These are phyloP conservation scores for Lentinus tigrinus DNA, from an alignment of 768 basidiomycete genomes.

Conservation along the genomic window DNA sequence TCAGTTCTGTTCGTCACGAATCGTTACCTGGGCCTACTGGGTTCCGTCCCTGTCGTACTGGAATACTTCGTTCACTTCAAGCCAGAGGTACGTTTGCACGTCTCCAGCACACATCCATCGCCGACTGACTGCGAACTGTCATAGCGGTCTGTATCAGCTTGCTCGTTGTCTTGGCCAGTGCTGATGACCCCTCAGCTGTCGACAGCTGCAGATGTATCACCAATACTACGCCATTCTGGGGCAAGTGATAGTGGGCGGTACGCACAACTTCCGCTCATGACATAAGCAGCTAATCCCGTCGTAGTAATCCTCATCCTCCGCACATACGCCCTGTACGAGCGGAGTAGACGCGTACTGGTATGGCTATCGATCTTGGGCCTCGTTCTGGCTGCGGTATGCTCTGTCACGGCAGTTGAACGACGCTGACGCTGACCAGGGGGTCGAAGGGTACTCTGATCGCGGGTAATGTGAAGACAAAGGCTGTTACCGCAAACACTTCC, in stretches of 20 bases:
- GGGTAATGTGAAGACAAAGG: background rate
- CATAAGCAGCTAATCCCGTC: too few relatives aligned
- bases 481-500: background rate
- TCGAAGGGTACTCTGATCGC: background rate
- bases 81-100: background rate
- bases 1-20: constrained; percentile 22
- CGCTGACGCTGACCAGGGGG: too few relatives aligned
- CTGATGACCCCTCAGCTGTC: background rate
- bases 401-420: too few relatives aligned
- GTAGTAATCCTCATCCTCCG: background rate
- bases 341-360: too few relatives aligned
- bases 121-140: background rate
- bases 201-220: constrained; percentile 1
- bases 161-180: background rate
- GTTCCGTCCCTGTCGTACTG: constrained; percentile 18
- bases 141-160: constrained; percentile 1
- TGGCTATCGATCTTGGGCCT: background rate
- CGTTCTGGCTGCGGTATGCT: background rate
- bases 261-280: background rate
- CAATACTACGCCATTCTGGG: constrained; percentile 3
- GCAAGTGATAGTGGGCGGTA: constrained; percentile 3
- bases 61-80: constrained; percentile 6
- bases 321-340: too few relatives aligned
- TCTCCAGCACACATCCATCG: too few relatives aligned
- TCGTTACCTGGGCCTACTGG: constrained; percentile 24